Conservation (phyloP, 257 asterid species). For the Parsonsia alboflavescens region DNA sequence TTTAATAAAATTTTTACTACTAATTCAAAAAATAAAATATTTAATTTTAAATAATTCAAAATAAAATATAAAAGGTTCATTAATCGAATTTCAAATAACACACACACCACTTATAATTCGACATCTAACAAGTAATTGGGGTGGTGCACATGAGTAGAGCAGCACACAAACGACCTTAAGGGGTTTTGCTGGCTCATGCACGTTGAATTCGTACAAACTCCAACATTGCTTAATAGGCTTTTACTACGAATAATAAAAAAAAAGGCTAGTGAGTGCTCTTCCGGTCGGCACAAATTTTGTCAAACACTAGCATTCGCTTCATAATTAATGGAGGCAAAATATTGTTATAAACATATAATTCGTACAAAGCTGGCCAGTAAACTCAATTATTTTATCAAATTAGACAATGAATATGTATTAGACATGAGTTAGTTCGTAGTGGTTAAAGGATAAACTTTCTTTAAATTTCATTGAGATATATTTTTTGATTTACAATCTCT, state of each 20-base stretch:
- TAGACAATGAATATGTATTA: neutral
- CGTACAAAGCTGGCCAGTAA: slow-evolving; percentile 4
- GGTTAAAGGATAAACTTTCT: no score
- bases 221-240: neutral
- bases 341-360: neutral
- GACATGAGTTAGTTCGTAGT: no score
- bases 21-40: no score
- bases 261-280: neutral
- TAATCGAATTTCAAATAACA: neutral
- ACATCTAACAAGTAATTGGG: neutral
- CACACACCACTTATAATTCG: neutral
- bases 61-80: no score
- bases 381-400: neutral
- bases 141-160: slow-evolving; percentile 1
- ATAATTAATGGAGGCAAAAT: neutral
- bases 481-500: no score
- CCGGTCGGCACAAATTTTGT: neutral
- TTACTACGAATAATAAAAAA: no score
- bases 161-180: neutral
- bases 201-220: slow-evolving; percentile 8
- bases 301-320: neutral
- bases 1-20: no score
- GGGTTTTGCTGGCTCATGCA: slow-evolving; percentile 7
- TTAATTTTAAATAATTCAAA: no score
- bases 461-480: no score